Conservation (phyloP, 768 basidiomycete species). For the Lactarius tabidus region DNA sequence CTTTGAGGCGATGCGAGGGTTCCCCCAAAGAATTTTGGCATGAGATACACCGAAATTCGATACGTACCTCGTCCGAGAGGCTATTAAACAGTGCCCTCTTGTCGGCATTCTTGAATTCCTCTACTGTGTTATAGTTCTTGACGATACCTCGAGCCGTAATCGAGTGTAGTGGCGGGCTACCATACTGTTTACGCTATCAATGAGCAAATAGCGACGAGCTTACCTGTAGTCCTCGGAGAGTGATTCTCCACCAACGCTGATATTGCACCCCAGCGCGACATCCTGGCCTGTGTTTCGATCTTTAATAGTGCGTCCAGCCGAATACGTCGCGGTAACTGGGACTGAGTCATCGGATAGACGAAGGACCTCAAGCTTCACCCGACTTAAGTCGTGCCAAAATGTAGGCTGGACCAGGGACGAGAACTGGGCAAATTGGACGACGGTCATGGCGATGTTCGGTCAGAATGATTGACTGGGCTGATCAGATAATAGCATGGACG, state of each 20-base stretch:
- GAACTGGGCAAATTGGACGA: constrained; percentile 89
- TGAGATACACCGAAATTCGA: not conserved
- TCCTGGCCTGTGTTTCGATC: constrained; percentile 76
- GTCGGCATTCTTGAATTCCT: constrained; percentile 87
- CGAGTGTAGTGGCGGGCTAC: constrained; percentile 46
- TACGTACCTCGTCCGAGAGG: constrained; percentile 59
- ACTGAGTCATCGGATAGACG: constrained; percentile 72
- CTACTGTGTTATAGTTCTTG: constrained; percentile 97
- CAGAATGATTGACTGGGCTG: not conserved
- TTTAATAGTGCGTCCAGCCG: constrained; percentile 62
- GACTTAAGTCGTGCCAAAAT: constrained; percentile 90
- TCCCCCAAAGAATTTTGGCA: not conserved
- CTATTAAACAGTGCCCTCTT: constrained; percentile 84
- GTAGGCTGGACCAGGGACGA: constrained; percentile 82
- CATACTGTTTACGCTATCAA: not conserved
- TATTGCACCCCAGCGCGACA: constrained; percentile 65
- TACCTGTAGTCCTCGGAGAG: constrained; percentile 48
- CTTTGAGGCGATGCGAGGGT: not conserved
- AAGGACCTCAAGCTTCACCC: constrained; percentile 87
- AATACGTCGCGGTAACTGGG: constrained; percentile 61
- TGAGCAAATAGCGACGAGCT: constrained; percentile 30
- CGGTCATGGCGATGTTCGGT: constrained; percentile 36
- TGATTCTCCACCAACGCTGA: constrained; percentile 61
- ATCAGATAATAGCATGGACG: constrained; percentile 1
- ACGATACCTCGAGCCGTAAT: constrained; percentile 59